Percentiles rank a stretch among this genome's conserved stretches.
Conservation (phyloP, 768 basidiomycete genomes). For the Cystofilobasidium macerans region DNA sequence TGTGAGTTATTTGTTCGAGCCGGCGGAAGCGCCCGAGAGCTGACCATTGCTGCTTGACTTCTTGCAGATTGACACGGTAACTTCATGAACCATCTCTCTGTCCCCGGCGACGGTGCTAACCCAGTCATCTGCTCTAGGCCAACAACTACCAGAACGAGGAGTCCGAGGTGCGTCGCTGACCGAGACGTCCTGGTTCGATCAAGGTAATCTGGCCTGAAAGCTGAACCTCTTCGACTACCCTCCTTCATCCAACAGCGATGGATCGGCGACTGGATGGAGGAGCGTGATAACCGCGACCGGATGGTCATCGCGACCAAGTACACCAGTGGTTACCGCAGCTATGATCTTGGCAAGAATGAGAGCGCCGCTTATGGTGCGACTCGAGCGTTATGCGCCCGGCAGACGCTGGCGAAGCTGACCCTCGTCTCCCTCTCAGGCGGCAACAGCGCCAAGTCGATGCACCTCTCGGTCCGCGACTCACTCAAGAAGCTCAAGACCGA, state of each 20-base stretch:
- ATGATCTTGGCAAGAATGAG: slow-evolving; percentile 12
- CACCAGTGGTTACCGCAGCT: slow-evolving; percentile 6
- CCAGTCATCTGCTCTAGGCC: no score
- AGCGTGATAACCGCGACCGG: slow-evolving; percentile 17
- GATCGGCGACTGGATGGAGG: slow-evolving; percentile 27
- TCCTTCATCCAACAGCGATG: not conserved
- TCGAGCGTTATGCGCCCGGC: not conserved
- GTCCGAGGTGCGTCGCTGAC: slow-evolving; percentile 8
- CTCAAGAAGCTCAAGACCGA: slow-evolving; percentile 30
- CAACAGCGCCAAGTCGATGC: slow-evolving; percentile 27
- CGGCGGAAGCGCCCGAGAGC: no score
- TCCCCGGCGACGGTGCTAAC: no score
- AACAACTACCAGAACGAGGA: slow-evolving; percentile 25
- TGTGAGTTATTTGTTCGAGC: no score
- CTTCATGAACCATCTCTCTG: no score
- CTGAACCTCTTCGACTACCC: no score
- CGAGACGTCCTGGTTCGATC: no score
- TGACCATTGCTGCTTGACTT: no score
- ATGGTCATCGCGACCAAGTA: slow-evolving; percentile 22
- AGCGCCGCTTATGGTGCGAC: slow-evolving; percentile 6
- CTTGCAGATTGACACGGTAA: no score
- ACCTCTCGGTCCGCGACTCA: slow-evolving; percentile 28
- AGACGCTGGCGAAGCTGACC: no score
- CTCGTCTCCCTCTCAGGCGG: no score
- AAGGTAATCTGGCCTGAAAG: not conserved